Evolutionary conservation across 2,329 filamentous ascomycete genomes (phyloP).

Genomic region (Ophiostoma montium): DNA sequence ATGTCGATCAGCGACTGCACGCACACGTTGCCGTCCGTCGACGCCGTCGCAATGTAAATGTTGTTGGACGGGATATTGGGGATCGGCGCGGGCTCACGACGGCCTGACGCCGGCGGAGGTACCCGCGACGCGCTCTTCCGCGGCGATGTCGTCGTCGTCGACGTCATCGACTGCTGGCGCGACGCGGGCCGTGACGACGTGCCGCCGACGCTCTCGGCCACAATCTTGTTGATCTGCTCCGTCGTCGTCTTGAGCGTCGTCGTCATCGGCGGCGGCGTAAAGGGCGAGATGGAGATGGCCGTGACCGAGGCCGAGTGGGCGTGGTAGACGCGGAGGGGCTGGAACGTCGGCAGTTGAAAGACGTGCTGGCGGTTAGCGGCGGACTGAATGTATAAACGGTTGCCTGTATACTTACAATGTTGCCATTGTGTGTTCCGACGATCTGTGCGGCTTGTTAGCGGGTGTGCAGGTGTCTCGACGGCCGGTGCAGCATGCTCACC

Average conservation of each 20-base stretch:
- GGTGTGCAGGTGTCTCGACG: background rate
- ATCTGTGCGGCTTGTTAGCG: conserved; percentile 37
- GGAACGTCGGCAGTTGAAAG: conserved; percentile 67
- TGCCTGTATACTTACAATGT: conserved; percentile 52
- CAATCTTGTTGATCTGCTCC: conserved; percentile 24
- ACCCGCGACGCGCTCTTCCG: too few species aligned
- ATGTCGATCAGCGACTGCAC: conserved; percentile 74
- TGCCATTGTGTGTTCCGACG: conserved; percentile 89
- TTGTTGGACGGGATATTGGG: conserved; percentile 72
- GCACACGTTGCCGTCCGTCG: conserved; percentile 91
- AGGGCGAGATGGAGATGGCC: conserved; percentile 78
- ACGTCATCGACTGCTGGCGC: conserved; percentile 23
- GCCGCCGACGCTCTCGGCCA: conserved; percentile 22
- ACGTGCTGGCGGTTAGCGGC: conserved; percentile 52
- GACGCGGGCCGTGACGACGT: conserved; percentile 20
- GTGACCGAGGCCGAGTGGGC: conserved; percentile 89
- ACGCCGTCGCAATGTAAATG: conserved; percentile 86
- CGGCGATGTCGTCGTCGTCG: conserved; percentile 36
- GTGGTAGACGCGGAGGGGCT: conserved; percentile 72
- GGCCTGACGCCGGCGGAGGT: conserved; percentile 26
- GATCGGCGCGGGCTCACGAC: conserved; percentile 40
- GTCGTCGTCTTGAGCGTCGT: conserved; percentile 26
- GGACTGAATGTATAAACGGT: too few species aligned
- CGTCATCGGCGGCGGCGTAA: conserved; percentile 44
- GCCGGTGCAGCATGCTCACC: conserved; percentile 36